Evolutionary conservation across 306 rosid genomes (phyloP).

Genomic region (Pueraria montana): DNA sequence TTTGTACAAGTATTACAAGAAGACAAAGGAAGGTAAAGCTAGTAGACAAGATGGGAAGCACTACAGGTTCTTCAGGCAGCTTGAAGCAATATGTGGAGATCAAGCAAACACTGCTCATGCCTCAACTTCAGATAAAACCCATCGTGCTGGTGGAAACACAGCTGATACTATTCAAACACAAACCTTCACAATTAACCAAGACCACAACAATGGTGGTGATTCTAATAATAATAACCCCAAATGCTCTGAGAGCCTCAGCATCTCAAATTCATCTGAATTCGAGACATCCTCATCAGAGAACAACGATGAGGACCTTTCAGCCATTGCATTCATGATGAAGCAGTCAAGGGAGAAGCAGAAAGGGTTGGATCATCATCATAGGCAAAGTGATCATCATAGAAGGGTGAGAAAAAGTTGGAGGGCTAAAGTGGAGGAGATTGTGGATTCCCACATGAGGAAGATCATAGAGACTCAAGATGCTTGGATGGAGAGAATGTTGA

Average conservation of each 20-base stretch:
- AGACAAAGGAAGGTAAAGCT: constrained; percentile 84
- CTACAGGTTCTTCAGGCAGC: constrained; percentile 86
- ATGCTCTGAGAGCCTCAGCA: constrained; percentile 59
- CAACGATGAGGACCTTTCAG: constrained; percentile 65
- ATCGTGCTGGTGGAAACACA: constrained; percentile 24
- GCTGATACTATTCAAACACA: constrained; percentile 42
- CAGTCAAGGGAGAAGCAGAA: constrained; percentile 49
- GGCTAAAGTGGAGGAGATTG: constrained; percentile 64
- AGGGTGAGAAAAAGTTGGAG: constrained; percentile 62
- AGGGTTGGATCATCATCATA: constrained; percentile 11
- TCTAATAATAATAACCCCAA: constrained; percentile 37
- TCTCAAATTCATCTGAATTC: constrained; percentile 72
- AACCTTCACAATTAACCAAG: constrained; percentile 38
- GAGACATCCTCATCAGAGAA: constrained; percentile 76
- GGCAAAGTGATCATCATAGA: constrained; percentile 9
- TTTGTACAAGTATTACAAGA: constrained; percentile 91
- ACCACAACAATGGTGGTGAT: constrained; percentile 23
- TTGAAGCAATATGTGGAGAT: constrained; percentile 82
- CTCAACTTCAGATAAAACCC: constrained; percentile 43
- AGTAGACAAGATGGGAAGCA: constrained; percentile 86
- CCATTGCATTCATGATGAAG: constrained; percentile 57
- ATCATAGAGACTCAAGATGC: constrained; percentile 74
- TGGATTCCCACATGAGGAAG: constrained; percentile 70
- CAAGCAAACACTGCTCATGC: constrained; percentile 46
- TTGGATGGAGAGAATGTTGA: constrained; percentile 75